Base-by-base conservation (phyloP, 208 protist species). In the Acanthamoeba triangularis region DNA sequence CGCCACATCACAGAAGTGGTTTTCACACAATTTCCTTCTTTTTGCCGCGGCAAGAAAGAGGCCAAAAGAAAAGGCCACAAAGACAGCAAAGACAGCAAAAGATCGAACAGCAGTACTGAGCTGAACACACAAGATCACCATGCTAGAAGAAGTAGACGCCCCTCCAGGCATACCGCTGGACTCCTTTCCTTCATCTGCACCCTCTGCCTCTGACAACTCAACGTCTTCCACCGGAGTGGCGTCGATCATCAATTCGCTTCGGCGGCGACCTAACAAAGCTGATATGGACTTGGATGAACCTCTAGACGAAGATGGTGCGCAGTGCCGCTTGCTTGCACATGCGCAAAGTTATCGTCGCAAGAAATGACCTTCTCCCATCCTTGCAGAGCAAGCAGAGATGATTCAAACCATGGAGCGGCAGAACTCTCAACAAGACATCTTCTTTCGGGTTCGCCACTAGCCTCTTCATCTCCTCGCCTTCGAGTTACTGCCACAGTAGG, bases 141-240 rank as follows among this genome's bases (percentile, higher is more conserved):
- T 88, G 80, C 52, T 88, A 3, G 80, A 88, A 63, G 80, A 88
- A 63, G 80, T 88, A 25, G 80, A 88, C 49, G 49, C 47, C 44
- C 80, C 80, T 37, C 41, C 80, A 3, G 74, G 74, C 18, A 25
- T 82, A 16, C 28, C 80, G 16, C 14, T 88, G 49, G 80, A 88
- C 80, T 23, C 49, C 5, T 54, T 88, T 16, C 80, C 80, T 14
- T 20, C 76, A 85, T 30, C 20, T 1, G 41, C 13, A 16, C 18
- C 49, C 74, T 35, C 11, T n/a, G n/a, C 74, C 6, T 37, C 80
- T 6, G 6, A 47, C 25, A 13, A 47, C 8, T 16, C 44, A 0
- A 25, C 25, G 1, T 88, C 80, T 47, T 47, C 41, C 3, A 47
- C 41, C 3, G 80, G 33, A 28, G 80, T 88, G 7, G 80, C 33